These are phyloP conservation scores for Mycogone perniciosa DNA, from an alignment of 2,329 filamentous ascomycete species.

Conservation along the genomic window DNA sequence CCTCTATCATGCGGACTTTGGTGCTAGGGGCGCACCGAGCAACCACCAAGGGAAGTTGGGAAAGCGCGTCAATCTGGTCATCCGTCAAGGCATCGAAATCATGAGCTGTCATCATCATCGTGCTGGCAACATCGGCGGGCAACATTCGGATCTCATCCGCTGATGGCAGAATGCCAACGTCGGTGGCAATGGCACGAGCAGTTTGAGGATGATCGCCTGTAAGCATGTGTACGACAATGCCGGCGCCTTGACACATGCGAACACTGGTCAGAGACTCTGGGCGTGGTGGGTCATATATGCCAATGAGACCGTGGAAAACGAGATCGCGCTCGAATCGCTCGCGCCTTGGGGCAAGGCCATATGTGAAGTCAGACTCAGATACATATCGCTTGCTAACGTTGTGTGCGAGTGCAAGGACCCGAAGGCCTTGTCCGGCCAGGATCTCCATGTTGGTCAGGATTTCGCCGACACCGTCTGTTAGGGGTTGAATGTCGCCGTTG, in stretches of 20 bases:
- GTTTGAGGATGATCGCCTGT: constrained; percentile 59
- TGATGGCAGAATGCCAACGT: constrained; percentile 53
- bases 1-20: constrained; percentile 69
- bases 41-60: constrained; percentile 58
- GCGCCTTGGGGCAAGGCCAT: constrained; percentile 16
- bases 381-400: constrained; percentile 11
- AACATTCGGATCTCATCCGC: constrained; percentile 36
- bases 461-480: constrained; percentile 33
- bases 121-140: constrained; percentile 44
- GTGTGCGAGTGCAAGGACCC: constrained; percentile 57
- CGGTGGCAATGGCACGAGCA: constrained; percentile 51
- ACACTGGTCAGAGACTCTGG: constrained; percentile 52
- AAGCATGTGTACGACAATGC: constrained; percentile 58
- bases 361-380: constrained; percentile 24
- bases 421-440: constrained; percentile 57
- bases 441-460: constrained; percentile 61
- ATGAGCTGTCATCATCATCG: constrained; percentile 56
- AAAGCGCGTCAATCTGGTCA: constrained; percentile 54
- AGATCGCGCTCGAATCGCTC: constrained; percentile 45
- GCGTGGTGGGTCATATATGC: constrained; percentile 62
- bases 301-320: constrained; percentile 57
- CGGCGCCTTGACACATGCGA: constrained; percentile 48
- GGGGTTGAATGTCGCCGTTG: constrained; percentile 29
- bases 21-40: constrained; percentile 65
- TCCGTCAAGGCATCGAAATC: constrained; percentile 60